These are phyloP conservation scores for Pecoramyces ruminantium DNA, from an alignment of 192 early-diverging fungal species.

Conservation along the genomic window DNA sequence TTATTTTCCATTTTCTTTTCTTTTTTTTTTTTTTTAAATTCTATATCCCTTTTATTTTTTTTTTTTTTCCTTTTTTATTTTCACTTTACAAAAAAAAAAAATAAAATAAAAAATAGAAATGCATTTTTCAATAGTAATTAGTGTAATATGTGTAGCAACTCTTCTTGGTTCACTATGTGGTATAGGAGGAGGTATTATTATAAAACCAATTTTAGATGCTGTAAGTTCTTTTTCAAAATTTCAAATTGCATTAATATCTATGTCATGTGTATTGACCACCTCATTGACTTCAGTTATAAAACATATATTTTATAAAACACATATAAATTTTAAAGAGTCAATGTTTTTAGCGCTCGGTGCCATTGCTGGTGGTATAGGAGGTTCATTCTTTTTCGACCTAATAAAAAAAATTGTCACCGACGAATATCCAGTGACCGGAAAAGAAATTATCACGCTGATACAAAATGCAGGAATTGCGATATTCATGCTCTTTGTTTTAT, in stretches of 20 bases:
- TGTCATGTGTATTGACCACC: not conserved
- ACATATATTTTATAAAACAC: not conserved
- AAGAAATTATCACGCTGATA: not conserved
- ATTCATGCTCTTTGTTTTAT: not conserved
- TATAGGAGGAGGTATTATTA: not conserved
- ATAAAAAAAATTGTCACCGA: not conserved
- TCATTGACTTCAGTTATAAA: not conserved
- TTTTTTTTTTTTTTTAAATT: no score
- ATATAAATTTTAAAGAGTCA: not conserved
- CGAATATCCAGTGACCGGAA: not conserved
- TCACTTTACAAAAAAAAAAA: no score
- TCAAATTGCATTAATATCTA: not conserved
- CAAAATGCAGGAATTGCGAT: not conserved
- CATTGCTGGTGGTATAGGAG: not conserved
- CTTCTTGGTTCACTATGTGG: not conserved
- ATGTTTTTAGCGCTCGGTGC: not conserved
- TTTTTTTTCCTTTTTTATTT: no score
- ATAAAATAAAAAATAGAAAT: not conserved
- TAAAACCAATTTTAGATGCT: not conserved
- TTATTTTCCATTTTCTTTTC: no score
- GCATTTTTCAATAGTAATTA: not conserved
- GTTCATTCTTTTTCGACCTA: not conserved
- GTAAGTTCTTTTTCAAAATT: not conserved
- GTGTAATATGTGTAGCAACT: not conserved
- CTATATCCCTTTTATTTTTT: no score